These are phyloP conservation scores for Neurospora intermedia DNA, from an alignment of 495 filamentous ascomycete species.

Conservation along the genomic window DNA sequence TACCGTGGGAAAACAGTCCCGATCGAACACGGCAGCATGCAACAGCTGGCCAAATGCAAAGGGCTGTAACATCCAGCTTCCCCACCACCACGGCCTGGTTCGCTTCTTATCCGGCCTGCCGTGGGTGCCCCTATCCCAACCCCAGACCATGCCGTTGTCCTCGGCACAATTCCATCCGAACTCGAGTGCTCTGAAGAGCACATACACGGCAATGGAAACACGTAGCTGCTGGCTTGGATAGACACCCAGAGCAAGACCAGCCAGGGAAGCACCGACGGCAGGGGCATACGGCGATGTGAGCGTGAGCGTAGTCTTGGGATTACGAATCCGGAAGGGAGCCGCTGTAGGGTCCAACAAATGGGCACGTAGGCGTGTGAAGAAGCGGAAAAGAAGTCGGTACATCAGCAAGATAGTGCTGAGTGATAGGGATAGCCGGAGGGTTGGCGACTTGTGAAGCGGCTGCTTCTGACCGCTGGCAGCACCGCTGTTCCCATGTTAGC, in stretches of 20 bases:
- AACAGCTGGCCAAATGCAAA: conserved; percentile 83
- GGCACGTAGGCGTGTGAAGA: conserved; percentile 68
- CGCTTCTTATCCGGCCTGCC: conserved; percentile 27
- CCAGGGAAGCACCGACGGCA: conserved; percentile 75
- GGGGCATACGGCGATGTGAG: conserved; percentile 77
- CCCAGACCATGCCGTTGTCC: conserved; percentile 66
- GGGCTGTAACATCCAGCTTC: conserved; percentile 92
- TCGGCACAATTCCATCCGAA: conserved; percentile 78
- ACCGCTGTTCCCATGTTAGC: not conserved
- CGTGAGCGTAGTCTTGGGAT: conserved; percentile 60
- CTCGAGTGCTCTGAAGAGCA: conserved; percentile 68
- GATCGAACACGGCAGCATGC: conserved; percentile 86
- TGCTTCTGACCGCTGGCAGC: conserved; percentile 24
- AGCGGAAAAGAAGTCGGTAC: conserved; percentile 82
- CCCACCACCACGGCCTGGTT: conserved; percentile 74
- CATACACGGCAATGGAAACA: conserved; percentile 68
- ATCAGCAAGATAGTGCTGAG: conserved; percentile 75
- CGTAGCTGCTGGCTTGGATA: conserved; percentile 69
- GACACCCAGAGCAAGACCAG: conserved; percentile 71
- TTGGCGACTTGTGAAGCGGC: conserved; percentile 54
- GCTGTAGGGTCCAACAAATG: conserved; percentile 68
- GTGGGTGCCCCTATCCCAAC: conserved; percentile 29
- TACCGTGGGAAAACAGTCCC: conserved; percentile 65
- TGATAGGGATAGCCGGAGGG: conserved; percentile 67
- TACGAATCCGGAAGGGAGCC: conserved; percentile 64